Evolutionary conservation across 176 grass and related monocot genomes (phyloP), one percentile per base, ranked within the genome.

Genomic region (Musa schizocarpa): DNA sequence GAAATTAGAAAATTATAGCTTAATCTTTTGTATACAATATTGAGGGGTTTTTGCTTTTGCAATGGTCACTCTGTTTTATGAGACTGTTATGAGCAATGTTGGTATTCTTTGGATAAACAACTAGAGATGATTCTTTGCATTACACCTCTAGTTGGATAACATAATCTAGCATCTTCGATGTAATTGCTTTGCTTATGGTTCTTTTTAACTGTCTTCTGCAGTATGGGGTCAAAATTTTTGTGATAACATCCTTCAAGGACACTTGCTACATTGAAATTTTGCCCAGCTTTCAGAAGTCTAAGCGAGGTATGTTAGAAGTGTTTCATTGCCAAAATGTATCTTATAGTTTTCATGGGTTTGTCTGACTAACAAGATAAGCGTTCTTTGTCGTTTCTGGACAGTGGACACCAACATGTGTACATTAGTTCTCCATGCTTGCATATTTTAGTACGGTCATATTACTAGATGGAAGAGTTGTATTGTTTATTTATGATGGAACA

Each of bases 251-350:
- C 5, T 99, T 99, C 82, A 99, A 99, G 84, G 88, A 99, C 89
- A 99, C 95, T 20, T 99, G 95, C 84, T 94, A 94, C 88, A 99
- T 99, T 25, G 95, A 99, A 74, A 99, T 99, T 81, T 86, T 87
- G 20, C 95, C 95, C n/a, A 89, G 91, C 68, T 77, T 90, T 91
- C 82, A 94, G 84, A 92, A 94, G 53, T 99, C 95, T 72, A 89
- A 99, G 77, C 87, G 89, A 89, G 95, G 95, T 94, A 86, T 68
- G 63, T n/a, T 26, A n/a, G 70, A 34, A 65, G 55, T 72, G 51
- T n/a, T 80, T 51, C 20, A 29, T 72, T 22, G 3, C 27, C 26
- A 68, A n/a, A 16, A 49, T 54, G 9, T 49, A 19, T 55, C 27
- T 19, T 53, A 11, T 54, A 52, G 23, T 69, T 23, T 78, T 43